Conservation (phyloP, 73 alveolate species). For the Paramecium bursaria region DNA sequence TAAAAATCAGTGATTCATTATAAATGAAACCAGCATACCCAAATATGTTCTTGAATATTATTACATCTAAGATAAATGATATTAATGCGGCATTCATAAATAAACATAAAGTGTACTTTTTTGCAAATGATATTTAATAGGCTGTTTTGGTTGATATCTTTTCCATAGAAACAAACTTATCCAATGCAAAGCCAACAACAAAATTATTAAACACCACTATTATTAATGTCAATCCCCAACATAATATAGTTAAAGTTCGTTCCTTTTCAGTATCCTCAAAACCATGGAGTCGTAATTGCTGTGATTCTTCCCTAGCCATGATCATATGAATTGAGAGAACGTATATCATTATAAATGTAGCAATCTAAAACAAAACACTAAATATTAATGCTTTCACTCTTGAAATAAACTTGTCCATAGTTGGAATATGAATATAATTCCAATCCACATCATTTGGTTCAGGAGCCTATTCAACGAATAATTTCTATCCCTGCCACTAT, state of each 20-base stretch:
- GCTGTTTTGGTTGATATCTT: conserved; percentile 64
- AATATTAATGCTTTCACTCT: conserved; percentile 42
- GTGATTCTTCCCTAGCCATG: too few relatives aligned
- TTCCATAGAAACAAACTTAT: conserved; percentile 32
- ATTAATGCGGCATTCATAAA: conserved; percentile 68
- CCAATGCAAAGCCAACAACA: not conserved
- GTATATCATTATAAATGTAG: conserved; percentile 7
- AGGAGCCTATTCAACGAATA: conserved; percentile 57
- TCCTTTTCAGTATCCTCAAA: too few relatives aligned
- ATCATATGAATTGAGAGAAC: too few relatives aligned
- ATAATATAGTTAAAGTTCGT: too few relatives aligned
- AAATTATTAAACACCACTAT: conserved; percentile 48
- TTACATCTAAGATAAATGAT: conserved; percentile 43
- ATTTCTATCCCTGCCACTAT: conserved; percentile 17
- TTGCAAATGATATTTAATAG: conserved; percentile 58
- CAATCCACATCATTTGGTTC: conserved; percentile 69
- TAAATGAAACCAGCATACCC: conserved; percentile 67
- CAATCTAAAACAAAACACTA: not conserved
- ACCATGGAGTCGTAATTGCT: too few relatives aligned
- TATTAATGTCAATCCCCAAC: not conserved
- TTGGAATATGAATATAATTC: conserved; percentile 40
- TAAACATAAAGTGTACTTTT: conserved; percentile 56
- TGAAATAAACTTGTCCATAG: conserved; percentile 47
- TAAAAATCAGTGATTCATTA: conserved; percentile 61
- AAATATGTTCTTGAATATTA: conserved; percentile 59